Evolutionary conservation across 208 protist species (phyloP), one percentile per base, ranked within the genome.

Genomic region (Porcisia deanei): DNA sequence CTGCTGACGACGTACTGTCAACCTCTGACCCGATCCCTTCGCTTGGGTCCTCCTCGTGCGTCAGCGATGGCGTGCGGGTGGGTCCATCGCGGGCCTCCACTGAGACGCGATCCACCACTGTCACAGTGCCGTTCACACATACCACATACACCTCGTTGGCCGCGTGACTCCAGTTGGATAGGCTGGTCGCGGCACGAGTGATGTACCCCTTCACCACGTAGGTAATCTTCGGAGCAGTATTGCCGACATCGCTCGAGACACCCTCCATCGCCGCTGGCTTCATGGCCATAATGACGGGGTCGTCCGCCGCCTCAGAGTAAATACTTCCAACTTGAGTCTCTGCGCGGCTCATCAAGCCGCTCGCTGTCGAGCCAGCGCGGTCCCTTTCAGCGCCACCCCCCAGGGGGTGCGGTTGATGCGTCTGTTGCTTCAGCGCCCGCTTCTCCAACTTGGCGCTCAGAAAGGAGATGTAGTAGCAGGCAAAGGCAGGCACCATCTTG

Each of bases 131-230:
- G 69, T 91, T 76, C n/a, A 75, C 54, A 69, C 88, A 93, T 18
- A 77, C 80, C 64, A 91, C 66, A 58, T 89, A 93, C 12, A 93
- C 86, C 66, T 91, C 88, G 66, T 91, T 79, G 18, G 76, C 54
- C 34, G 66, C 59, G 57, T 65, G 41, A 58, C 75, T 81, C 65
- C 34, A 70, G 37, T 77, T 73, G 5, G 81, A 79, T 25, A 93
- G 67, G 34, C 68, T 65, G 22, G 72, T 71, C 43, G 49, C 37
- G 5, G 75, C 12, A 10, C 45, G 75, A 9, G 79, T 81, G 59
- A 93, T 77, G 39, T 88, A 89, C 18, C 88, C 88, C 71, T 77
- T 80, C n/a, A 93, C 71, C 18, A 75, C 67, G 77, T 91, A 91
- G 37, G 73, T 85, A 41, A 84, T 71, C 63, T 85, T 86, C 16